phyloP scores from a whole-genome alignment of 2,329 filamentous ascomycete genomes.

The Teratosphaeria zuluensis region DNA sequence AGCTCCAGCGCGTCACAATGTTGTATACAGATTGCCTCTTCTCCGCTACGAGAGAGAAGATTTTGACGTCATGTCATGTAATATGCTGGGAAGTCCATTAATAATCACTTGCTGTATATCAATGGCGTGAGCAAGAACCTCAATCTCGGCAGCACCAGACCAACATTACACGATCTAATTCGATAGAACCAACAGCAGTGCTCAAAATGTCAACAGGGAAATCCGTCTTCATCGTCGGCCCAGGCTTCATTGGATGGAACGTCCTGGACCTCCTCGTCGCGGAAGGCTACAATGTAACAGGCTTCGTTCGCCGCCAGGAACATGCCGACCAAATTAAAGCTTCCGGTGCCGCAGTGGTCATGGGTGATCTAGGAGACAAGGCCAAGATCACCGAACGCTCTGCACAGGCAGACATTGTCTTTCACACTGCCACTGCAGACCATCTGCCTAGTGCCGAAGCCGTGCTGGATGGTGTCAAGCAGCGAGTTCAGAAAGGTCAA shows the following conservation, averaged over 20 bases:
- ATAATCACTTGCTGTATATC: no score
- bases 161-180: no score
- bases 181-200: no score
- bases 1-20: no score
- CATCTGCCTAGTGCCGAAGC: slow-evolving; percentile 37
- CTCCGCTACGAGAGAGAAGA: no score
- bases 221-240: slow-evolving; percentile 36
- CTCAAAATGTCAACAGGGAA: slow-evolving; percentile 13
- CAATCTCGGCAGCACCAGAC: no score
- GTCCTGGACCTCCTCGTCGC: slow-evolving; percentile 36
- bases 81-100: no score
- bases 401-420: slow-evolving; percentile 32
- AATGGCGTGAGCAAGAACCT: no score
- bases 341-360: slow-evolving; percentile 29
- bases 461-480: slow-evolving; percentile 34
- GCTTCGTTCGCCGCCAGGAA: slow-evolving; percentile 32
- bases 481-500: slow-evolving; percentile 29
- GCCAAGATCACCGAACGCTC: slow-evolving; percentile 30
- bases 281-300: slow-evolving; percentile 31
- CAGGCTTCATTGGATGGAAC: slow-evolving; percentile 41
- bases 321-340: slow-evolving; percentile 28
- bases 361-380: slow-evolving; percentile 34
- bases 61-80: no score
- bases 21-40: no score
- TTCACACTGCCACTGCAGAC: slow-evolving; percentile 43